A percentile compares a stretch with the other conserved stretches of the same genome.
Conservation (phyloP, 805 yeast genomes). For the Monosporozyma aquatica region DNA sequence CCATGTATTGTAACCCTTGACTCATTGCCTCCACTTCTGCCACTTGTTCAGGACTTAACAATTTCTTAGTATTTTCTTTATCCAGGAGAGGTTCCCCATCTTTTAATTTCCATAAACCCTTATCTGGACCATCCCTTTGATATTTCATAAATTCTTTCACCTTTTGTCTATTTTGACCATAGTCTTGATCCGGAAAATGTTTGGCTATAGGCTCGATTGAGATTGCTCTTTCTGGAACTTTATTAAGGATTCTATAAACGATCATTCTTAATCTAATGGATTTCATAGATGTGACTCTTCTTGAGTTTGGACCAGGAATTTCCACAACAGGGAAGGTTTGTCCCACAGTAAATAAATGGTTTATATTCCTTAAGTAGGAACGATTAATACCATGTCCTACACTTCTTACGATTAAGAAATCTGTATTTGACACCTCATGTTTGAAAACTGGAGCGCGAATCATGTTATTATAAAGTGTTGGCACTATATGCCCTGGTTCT, state of each 20-base stretch:
- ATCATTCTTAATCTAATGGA: slow-evolving; percentile 90
- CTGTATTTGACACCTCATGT: slow-evolving; percentile 72
- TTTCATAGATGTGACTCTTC: slow-evolving; percentile 88
- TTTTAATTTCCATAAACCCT: slow-evolving; percentile 89
- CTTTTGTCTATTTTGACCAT: slow-evolving; percentile 93
- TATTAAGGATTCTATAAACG: slow-evolving; percentile 77
- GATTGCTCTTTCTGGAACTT: slow-evolving; percentile 61
- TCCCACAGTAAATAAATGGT: slow-evolving; percentile 77
- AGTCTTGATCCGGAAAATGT: slow-evolving; percentile 95
- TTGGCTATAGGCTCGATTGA: slow-evolving; percentile 79
- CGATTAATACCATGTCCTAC: slow-evolving; percentile 70
- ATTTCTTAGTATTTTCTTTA: slow-evolving; percentile 66
- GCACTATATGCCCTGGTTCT: slow-evolving; percentile 87
- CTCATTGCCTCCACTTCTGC: slow-evolving; percentile 85
- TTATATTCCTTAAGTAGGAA: slow-evolving; percentile 59
- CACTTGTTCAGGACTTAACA: slow-evolving; percentile 89
- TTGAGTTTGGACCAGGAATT: slow-evolving; percentile 94
- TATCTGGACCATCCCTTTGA: slow-evolving; percentile 88
- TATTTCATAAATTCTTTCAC: slow-evolving; percentile 96
- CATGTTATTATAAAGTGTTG: slow-evolving; percentile 87
- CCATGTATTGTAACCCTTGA: slow-evolving; percentile 79
- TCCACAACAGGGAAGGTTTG: slow-evolving; percentile 89
- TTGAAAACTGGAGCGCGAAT: slow-evolving; percentile 85
- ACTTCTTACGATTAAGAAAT: slow-evolving; percentile 70
- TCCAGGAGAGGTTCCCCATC: slow-evolving; percentile 55